phyloP scores from a whole-genome alignment of 345 rosid species.

The Melaleuca alternifolia region DNA sequence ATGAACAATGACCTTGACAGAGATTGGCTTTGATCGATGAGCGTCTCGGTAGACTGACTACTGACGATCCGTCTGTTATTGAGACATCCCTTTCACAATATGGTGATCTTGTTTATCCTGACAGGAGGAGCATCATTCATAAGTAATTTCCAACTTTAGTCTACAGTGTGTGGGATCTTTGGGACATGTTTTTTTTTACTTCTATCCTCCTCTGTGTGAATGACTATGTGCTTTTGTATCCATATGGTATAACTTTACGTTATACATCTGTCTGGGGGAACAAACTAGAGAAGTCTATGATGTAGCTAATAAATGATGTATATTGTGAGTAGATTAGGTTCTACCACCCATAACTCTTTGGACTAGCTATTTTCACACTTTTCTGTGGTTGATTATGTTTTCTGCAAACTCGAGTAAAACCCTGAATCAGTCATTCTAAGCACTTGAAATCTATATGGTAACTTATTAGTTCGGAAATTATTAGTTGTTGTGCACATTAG shows the following conservation, averaged over 20 bases:
- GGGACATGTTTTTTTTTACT: background rate
- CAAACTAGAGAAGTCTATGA: background rate
- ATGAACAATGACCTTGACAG: constrained; percentile 24
- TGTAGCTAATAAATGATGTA: constrained; percentile 55
- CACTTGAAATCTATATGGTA: background rate
- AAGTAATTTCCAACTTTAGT: constrained; percentile 26
- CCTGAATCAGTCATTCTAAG: background rate
- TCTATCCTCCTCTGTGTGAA: background rate
- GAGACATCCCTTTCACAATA: constrained; percentile 78
- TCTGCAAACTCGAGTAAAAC: background rate
- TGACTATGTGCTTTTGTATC: background rate
- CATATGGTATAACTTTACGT: background rate
- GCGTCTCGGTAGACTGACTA: constrained; percentile 65
- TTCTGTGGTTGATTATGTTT: background rate
- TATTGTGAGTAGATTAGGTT: background rate
- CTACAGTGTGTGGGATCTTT: background rate
- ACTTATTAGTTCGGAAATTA: background rate
- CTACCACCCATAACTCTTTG: background rate
- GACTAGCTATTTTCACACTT: background rate
- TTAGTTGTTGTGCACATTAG: background rate
- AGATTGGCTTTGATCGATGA: constrained; percentile 69
- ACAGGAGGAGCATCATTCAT: constrained; percentile 45
- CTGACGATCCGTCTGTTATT: constrained; percentile 68
- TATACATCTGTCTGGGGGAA: background rate
- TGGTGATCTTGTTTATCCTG: constrained; percentile 83